A percentile compares a stretch with the other conserved stretches of the same genome.
Evolutionary conservation across 805 yeast genomes (phyloP).

Genomic region (Cyberlindnera subsufficiens): DNA sequence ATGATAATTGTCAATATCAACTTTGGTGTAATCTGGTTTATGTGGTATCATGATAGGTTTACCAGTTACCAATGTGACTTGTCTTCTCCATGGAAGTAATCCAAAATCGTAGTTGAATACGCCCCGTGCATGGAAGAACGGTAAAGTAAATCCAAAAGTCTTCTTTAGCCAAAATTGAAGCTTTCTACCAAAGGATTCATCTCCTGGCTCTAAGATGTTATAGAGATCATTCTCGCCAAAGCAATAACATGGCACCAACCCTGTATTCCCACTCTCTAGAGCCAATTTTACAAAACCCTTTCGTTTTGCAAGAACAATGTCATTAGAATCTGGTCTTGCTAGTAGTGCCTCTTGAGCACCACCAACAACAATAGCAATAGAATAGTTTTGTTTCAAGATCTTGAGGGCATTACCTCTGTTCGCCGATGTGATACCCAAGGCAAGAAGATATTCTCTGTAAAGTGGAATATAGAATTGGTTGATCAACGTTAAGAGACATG

Average conservation of each 20-base stretch:
- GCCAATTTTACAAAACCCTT: conserved; percentile 90
- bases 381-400: conserved; percentile 56
- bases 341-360: conserved; percentile 90
- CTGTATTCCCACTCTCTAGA: conserved; percentile 67
- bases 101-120: conserved; percentile 92
- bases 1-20: conserved; percentile 67
- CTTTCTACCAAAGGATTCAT: conserved; percentile 40
- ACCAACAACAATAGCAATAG: conserved; percentile 88
- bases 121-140: conserved; percentile 89
- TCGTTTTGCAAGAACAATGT: conserved; percentile 68
- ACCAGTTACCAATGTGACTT: conserved; percentile 73
- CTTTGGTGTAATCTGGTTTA: conserved; percentile 35
- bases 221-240: conserved; percentile 84
- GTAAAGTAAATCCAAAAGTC: conserved; percentile 76
- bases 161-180: conserved; percentile 71
- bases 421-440: conserved; percentile 82
- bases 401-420: conserved; percentile 64
- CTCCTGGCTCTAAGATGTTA: conserved; percentile 40
- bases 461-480: conserved; percentile 82
- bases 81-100: conserved; percentile 75
- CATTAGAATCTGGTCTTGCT: conserved; percentile 52
- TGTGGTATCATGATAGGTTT: conserved; percentile 57
- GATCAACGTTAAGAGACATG: conserved; percentile 71
- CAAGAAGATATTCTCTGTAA: conserved; percentile 77
- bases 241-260: conserved; percentile 80